Conservation (phyloP, 225 moss, liverwort and hornwort species). For the Pseudisothecium myosuroides region DNA sequence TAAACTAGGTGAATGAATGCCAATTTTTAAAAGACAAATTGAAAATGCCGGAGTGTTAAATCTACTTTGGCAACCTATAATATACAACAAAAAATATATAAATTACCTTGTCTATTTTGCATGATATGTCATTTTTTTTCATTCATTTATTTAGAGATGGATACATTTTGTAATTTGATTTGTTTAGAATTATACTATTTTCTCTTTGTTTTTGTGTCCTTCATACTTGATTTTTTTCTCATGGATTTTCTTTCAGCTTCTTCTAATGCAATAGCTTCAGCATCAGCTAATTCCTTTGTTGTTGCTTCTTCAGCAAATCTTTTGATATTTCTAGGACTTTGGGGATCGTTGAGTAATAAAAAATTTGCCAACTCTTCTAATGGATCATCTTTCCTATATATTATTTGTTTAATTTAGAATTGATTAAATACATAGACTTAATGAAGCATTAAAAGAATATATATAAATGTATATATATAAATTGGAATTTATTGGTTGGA, state of each 20-base stretch:
- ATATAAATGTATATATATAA: not conserved
- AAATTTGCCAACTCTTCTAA: conserved; percentile 3
- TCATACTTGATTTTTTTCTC: conserved; percentile 9
- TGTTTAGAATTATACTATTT: not conserved
- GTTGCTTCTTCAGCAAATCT: not conserved
- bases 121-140: no score
- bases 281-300: conserved; percentile 3
- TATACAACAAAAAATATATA: no score
- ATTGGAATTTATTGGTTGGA: not conserved
- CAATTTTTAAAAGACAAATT: not conserved
- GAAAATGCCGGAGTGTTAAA: not conserved
- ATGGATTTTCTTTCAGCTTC: not conserved
- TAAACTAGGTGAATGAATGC: not conserved
- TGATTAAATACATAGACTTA: not conserved
- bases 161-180: not conserved
- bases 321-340: conserved; percentile 19
- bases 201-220: not conserved
- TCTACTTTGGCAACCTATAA: no score
- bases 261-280: not conserved
- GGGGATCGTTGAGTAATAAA: conserved; percentile 6
- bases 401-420: no score
- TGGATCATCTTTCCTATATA: not conserved
- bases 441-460: not conserved
- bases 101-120: not conserved
- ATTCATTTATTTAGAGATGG: not conserved